Base-by-base conservation (phyloP, 306 rosid genomes). In the Fragaria iinumae region DNA sequence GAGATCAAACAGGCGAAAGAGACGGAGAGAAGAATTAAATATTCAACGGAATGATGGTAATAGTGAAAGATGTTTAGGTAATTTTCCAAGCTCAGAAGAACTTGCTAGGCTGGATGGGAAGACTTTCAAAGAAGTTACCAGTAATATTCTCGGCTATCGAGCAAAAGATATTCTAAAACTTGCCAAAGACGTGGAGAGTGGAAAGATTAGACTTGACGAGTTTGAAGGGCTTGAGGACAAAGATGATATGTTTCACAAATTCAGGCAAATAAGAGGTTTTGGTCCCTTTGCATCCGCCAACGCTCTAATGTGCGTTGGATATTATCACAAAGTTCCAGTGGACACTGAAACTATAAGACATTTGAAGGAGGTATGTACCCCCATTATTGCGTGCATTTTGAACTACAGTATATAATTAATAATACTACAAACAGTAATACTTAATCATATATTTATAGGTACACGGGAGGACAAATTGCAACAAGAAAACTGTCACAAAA, bases 341-440 rank as follows among this genome's bases (percentile, higher is more conserved):
- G 87, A 84, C 49, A 48, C 82, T 2, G 87, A 84, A 73, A 84
- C 84, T 6, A 50, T 59, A 34, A 63, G 87, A 8, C 87, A 84
- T 55, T 60, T 84, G 8, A 76, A 57, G 59, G 41, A 78, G 79
- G 85, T 74, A 53, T 36, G 32, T 29, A 29, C 32, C 32, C 29
- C 32, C 13, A 56, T 39, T 9, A 10, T 4, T 16, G 29, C 66
- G 27, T 6, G 32, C 32, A n/a, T 36, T 36, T 36, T 36, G 39
- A 36, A 36, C 32, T 8, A 3, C 2, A 48, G 14, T 29, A 4
- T 14, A 52, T 18, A 52, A 52, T 17, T 17, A 18, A 18, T 17
- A 1, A 6, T 52, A 5, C 10, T 52, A 18, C 32, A 29, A 29
- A 29, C 32, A 29, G 32, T 29, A 1, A 49, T 16, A 6, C 57